Conservation (phyloP, 1,284 basidiomycete species). For the Trichosporon sp. region DNA sequence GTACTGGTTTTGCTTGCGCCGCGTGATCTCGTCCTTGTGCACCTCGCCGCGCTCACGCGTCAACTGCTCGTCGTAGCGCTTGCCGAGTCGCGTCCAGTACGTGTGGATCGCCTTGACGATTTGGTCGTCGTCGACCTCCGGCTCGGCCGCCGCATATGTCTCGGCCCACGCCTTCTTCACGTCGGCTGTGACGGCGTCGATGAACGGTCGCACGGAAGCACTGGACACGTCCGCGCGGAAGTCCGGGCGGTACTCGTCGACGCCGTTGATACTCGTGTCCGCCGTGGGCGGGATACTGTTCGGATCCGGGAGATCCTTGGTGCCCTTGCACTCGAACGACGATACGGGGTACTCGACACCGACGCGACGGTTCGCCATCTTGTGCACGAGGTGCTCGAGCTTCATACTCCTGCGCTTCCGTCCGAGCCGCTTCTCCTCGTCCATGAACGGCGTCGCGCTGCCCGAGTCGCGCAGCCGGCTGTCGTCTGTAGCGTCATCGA, state of each 20-base stretch:
- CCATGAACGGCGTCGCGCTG: constrained; percentile 12
- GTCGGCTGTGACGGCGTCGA: constrained; percentile 38
- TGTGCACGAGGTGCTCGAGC: constrained; percentile 47
- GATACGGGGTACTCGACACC: constrained; percentile 42
- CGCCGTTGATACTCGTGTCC: constrained; percentile 29
- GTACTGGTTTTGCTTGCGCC: constrained; percentile 46
- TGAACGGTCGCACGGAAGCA: constrained; percentile 30
- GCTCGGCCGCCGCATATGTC: constrained; percentile 22
- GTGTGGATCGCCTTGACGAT: constrained; percentile 37
- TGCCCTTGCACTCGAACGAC: constrained; percentile 34
- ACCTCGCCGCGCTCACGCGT: constrained; percentile 39
- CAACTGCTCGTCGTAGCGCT: constrained; percentile 43
- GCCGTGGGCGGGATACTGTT: constrained; percentile 23
- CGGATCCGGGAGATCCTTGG: constrained; percentile 37
- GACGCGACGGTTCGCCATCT: constrained; percentile 45
- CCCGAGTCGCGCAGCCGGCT: constrained; percentile 12
- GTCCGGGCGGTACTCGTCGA: constrained; percentile 42
- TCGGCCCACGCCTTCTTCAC: constrained; percentile 30
- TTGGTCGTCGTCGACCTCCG: constrained; percentile 33
- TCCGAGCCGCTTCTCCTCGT: constrained; percentile 17
- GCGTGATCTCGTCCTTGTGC: constrained; percentile 43
- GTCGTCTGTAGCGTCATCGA: constrained; percentile 5
- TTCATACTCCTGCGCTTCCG: constrained; percentile 42
- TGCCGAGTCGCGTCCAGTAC: constrained; percentile 42
- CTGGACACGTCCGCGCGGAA: constrained; percentile 31